Evolutionary conservation across 1,284 basidiomycete species (phyloP), one percentile per base, ranked within the genome.

Genomic region (Sanguinoderma infundibulare): DNA sequence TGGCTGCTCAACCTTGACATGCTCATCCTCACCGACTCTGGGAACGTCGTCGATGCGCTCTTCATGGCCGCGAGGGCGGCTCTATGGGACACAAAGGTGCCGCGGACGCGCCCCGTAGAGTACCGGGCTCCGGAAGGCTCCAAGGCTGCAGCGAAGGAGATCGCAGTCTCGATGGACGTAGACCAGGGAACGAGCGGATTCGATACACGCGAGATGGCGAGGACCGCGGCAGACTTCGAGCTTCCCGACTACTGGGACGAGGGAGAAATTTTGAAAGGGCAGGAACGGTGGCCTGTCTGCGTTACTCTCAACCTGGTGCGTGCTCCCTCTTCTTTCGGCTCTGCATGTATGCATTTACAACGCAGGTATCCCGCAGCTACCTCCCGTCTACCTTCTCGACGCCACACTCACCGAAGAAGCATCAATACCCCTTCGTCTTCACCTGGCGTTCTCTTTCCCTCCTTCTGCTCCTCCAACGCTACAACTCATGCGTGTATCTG

Each of bases 231-330:
- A 3, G 92, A 95, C 72, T 94, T 94, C 69, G 92, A 95, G 74
- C 79, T 94, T 22, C 81, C 85, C 15, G 92, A 94, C 74, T 91
- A 88, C 65, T 92, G 91, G 91, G 92, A 92, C 65, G 91, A 93
- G 68, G 92, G 92, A 0, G 87, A 87, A 59, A 74, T 78, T 5
- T 72, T 94, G 44, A 79, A 77, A 51, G 85, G 83, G 2, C 75
- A 84, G 55, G 84, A 88, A 4, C 64, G 70, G 12, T 91, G 92
- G 87, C 92, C 92, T 2, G 79, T 94, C 12, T 86, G 85, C 64
- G 77, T 94, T 32, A 92, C 92, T 0, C 71, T 94, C 59, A 93
- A 94, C 65, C 64, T 93, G 94, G 65, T 64, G 92, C 32, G 91
- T 93, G 63, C 20, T 67, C 63, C 20, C 10, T 34, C 50, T 26